Conservation (phyloP, 2,329 filamentous ascomycete species). For the Hypomyces rosellus region DNA sequence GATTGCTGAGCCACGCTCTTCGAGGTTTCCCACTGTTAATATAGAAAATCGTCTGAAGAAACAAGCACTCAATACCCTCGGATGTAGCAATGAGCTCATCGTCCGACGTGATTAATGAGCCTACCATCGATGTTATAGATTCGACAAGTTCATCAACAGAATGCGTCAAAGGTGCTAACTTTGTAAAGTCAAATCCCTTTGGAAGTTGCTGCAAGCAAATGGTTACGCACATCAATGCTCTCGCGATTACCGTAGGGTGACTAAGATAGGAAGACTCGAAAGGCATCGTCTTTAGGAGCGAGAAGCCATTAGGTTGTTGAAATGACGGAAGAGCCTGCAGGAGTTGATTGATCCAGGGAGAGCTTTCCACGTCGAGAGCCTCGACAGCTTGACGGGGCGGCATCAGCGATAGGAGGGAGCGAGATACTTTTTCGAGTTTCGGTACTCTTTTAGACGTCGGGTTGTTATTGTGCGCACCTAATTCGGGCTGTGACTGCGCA, state of each 20-base stretch:
- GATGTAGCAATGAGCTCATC: slow-evolving; percentile 6
- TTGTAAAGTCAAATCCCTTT: not conserved
- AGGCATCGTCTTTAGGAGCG: slow-evolving; percentile 8
- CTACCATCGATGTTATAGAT: not conserved
- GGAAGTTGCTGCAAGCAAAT: slow-evolving; percentile 9
- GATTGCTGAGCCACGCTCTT: slow-evolving; percentile 9
- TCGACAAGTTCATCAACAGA: not conserved
- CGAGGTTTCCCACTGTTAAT: slow-evolving; percentile 7
- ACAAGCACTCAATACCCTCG: slow-evolving; percentile 5
- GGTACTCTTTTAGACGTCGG: not conserved
- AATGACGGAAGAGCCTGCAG: slow-evolving; percentile 8
- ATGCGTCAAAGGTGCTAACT: not conserved
- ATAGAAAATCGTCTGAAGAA: slow-evolving; percentile 6
- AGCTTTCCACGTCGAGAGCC: slow-evolving; percentile 4
- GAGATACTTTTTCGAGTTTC: not conserved
- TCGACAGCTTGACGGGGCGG: slow-evolving; percentile 3
- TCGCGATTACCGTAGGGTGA: slow-evolving; percentile 3
- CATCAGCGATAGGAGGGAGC: slow-evolving; percentile 1
- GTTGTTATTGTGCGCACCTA: not conserved
- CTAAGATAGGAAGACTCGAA: slow-evolving; percentile 1
- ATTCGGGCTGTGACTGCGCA: slow-evolving; percentile 2
- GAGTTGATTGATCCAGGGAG: slow-evolving; percentile 7
- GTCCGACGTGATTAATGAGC: not conserved
- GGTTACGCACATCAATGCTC: slow-evolving; percentile 4
- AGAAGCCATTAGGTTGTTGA: not conserved